These are phyloP conservation scores for Lachancea lanzarotensis DNA, from an alignment of 805 yeast species.

Conservation along the genomic window DNA sequence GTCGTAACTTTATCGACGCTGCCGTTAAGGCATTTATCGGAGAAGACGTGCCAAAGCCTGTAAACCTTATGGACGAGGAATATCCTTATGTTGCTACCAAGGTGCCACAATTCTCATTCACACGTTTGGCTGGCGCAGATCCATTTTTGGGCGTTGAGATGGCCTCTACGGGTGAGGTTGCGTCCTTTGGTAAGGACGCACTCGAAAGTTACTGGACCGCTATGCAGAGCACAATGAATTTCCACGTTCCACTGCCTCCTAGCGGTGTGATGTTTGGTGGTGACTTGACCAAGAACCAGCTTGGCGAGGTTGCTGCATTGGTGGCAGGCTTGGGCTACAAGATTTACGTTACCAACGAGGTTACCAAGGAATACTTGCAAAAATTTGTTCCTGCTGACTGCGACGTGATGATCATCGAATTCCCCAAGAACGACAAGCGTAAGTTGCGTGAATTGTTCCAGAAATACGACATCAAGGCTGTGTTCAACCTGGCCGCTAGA, in stretches of 20 bases:
- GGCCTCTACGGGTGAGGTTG: constrained; percentile 99
- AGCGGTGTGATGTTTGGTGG: constrained; percentile 91
- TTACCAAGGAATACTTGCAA: constrained; percentile 63
- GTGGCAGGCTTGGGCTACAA: constrained; percentile 68
- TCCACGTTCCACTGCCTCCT: constrained; percentile 88
- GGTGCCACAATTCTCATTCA: constrained; percentile 97
- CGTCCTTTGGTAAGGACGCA: constrained; percentile 84
- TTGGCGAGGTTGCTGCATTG: constrained; percentile 67
- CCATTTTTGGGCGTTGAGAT: constrained; percentile 98
- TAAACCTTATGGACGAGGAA: constrained; percentile 67
- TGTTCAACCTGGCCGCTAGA: constrained; percentile 83
- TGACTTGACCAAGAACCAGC: constrained; percentile 62
- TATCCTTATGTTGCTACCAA: constrained; percentile 90
- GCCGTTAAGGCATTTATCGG: constrained; percentile 83
- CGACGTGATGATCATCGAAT: constrained; percentile 59
- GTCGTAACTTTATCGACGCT: constrained; percentile 88
- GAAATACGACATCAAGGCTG: constrained; percentile 74
- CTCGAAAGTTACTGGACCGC: constrained; percentile 97
- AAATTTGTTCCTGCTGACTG: constrained; percentile 36
- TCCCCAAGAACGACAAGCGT: constrained; percentile 91
- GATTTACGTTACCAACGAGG: constrained; percentile 67
- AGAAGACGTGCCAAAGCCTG: constrained; percentile 66
- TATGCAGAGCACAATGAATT: constrained; percentile 94
- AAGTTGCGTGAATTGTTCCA: constrained; percentile 91
- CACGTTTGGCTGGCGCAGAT: constrained; percentile 98